Conservation (phyloP, 140 eudicot genomes). For the Stevia rebaudiana region DNA sequence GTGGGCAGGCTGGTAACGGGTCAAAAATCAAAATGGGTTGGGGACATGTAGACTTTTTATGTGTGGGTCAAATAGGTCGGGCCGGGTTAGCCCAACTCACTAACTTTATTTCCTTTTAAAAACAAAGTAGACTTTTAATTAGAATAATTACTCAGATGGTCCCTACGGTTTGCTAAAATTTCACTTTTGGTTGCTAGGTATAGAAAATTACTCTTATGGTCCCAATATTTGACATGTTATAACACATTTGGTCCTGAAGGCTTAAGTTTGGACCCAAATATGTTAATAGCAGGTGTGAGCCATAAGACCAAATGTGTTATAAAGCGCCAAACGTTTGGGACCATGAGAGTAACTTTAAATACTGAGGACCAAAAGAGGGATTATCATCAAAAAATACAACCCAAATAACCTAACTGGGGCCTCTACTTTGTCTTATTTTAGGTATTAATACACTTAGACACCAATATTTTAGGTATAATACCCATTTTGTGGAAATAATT, state of each 20-base stretch:
- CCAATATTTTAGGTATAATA: neutral
- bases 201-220: no score
- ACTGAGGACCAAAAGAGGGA: no score
- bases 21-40: slow-evolving; percentile 1
- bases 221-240: neutral
- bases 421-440: neutral
- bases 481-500: neutral
- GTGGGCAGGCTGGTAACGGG: neutral
- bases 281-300: no score
- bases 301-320: no score
- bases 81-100: neutral
- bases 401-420: neutral
- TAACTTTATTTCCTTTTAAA: neutral
- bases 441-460: neutral
- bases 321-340: no score
- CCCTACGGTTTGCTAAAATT: no score
- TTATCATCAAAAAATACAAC: neutral
- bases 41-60: neutral
- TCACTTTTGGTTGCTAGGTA: no score
- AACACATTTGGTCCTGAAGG: no score
- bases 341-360: no score
- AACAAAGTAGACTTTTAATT: neutral
- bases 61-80: neutral
- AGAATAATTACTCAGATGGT: no score
- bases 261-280: no score